Evolutionary conservation across 108 stramenopile genomes (phyloP), one percentile per base, ranked within the genome.

Genomic region (Nitzschia palea): DNA sequence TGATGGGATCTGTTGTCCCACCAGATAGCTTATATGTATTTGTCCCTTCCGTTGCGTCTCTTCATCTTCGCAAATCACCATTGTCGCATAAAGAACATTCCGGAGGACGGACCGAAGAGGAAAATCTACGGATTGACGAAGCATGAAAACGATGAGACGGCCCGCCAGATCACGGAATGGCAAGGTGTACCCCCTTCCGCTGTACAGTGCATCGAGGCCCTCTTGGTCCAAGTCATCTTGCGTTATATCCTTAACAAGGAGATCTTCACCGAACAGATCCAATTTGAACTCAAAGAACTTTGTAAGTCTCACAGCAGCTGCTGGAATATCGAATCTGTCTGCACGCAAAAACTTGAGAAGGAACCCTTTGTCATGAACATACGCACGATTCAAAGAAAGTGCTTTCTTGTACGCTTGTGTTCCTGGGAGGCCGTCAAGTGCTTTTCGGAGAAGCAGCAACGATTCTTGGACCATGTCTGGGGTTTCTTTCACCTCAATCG

Each of bases 11-110:
- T 23, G 5, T 4, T 55, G 54, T 9, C 61, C 61, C 6, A 62
- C 22, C 25, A 20, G 44, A 32, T 54, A 70, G 27, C 20, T 12
- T 4, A 70, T 52, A 9, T 54, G 0, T 3, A 73, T 63, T 4
- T 22, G 20, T 14, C 71, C 71, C 20, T 57, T 73, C 52, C 58
- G 64, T 57, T 73, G 71, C 12, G 71, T 73, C 45, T 73, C 71
- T 55, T 73, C 71, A 37, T 73, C 63, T 8, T 73, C 56, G 6
- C 35, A 30, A 12, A 55, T 8, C 2, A 45, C 45, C 44, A 56
- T 55, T 25, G 26, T 35, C 9, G 54, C 17, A 44, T 73, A 73
- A 23, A 73, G 42, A 20, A 10, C 17, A 6, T 25, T 59, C 22
- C 36, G 36, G 4, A 59, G 9, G 33, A 40, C 12, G 6, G 36